phyloP scores from a whole-genome alignment of 2,329 filamentous ascomycete species.

The Xylariaceae sp. region DNA sequence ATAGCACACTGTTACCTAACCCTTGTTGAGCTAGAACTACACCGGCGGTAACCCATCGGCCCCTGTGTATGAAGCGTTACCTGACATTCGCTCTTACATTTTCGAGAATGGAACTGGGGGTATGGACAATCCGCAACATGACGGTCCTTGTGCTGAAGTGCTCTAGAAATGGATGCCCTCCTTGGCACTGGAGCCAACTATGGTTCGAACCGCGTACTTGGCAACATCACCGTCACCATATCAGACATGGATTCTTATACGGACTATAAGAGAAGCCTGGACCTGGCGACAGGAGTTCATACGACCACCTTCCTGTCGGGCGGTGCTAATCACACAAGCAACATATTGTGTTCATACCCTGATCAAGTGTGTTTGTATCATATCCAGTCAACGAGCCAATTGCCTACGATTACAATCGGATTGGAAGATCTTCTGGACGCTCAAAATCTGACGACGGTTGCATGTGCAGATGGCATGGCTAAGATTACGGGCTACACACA shows the following conservation, averaged over 20 bases:
- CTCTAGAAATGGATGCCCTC: constrained; percentile 8
- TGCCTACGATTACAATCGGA: constrained; percentile 39
- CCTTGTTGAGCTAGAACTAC: constrained; percentile 26
- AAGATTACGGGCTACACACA: constrained; percentile 12
- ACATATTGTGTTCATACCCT: constrained; percentile 42
- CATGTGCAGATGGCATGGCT: constrained; percentile 1
- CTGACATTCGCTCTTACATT: constrained; percentile 42
- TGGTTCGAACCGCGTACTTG: constrained; percentile 44
- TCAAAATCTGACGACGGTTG: constrained; percentile 6
- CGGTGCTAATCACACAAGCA: constrained; percentile 29
- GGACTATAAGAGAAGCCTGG: constrained; percentile 28
- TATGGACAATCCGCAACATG: constrained; percentile 12
- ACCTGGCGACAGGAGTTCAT: constrained; percentile 41
- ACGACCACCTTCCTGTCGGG: constrained; percentile 30
- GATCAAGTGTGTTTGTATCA: constrained; percentile 33
- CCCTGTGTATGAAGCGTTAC: constrained; percentile 32
- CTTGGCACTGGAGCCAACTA: constrained; percentile 30
- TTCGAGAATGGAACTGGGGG: constrained; percentile 48
- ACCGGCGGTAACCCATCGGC: constrained; percentile 42
- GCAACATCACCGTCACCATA: constrained; percentile 41
- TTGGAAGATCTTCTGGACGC: constrained; percentile 38
- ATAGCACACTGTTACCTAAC: neutral
- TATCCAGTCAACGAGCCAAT: constrained; percentile 14
- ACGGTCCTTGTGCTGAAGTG: too few relatives aligned
- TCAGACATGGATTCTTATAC: constrained; percentile 25